Evolutionary conservation across 257 asterid species (phyloP).

Genomic region (Ballota nigra): DNA sequence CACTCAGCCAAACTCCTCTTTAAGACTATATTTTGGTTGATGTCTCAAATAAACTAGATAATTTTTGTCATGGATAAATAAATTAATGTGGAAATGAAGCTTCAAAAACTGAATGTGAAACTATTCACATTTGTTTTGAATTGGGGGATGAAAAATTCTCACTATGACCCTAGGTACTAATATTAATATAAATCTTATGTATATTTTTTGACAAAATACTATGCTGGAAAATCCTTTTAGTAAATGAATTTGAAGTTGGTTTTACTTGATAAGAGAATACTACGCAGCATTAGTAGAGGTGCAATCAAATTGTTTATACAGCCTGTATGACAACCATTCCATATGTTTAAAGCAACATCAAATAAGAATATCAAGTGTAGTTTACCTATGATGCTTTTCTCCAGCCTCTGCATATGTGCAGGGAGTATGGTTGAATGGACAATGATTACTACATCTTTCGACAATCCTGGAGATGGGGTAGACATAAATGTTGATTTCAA

Average conservation of each 20-base stretch:
- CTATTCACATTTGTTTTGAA: background rate
- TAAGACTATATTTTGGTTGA: background rate
- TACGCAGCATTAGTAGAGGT: background rate
- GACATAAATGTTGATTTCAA: constrained; percentile 14
- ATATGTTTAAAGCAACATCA: background rate
- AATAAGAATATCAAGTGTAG: constrained; percentile 22
- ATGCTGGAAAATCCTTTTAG: background rate
- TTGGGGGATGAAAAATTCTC: background rate
- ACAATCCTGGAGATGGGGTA: constrained; percentile 47
- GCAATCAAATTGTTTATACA: background rate
- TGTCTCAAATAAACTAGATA: background rate
- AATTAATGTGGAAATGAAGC: background rate
- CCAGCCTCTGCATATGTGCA: constrained; percentile 58
- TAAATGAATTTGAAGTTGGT: constrained; percentile 5
- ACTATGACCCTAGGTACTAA: background rate
- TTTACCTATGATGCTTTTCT: constrained; percentile 65
- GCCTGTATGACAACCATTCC: background rate
- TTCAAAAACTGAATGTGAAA: background rate
- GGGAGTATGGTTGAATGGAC: constrained; percentile 70
- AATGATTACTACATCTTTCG: constrained; percentile 62
- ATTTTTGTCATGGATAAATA: background rate
- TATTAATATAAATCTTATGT: background rate
- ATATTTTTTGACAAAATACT: background rate
- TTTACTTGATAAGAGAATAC: background rate
- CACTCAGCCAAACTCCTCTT: background rate